Conservation (phyloP, 2,329 filamentous ascomycete genomes). For the Bisporella sp. region DNA sequence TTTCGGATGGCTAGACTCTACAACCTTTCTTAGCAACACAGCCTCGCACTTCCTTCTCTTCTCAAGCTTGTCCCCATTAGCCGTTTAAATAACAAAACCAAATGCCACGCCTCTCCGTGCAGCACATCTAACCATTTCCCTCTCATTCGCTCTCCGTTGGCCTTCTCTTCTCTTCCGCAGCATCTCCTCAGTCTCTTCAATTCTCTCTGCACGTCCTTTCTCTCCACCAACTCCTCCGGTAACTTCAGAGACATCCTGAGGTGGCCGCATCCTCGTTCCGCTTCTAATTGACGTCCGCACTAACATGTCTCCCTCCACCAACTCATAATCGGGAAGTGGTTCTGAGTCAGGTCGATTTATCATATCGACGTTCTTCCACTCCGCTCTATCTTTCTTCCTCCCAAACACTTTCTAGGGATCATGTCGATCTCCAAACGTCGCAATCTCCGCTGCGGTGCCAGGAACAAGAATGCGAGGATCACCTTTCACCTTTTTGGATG, state of each 20-base stretch:
- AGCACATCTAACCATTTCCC: conserved; percentile 12
- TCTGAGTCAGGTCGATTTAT: conserved; percentile 33
- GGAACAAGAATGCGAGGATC: conserved; percentile 42
- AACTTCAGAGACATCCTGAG: conserved; percentile 25
- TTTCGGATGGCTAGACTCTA: not conserved
- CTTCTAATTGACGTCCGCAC: not conserved
- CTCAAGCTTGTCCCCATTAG: not conserved
- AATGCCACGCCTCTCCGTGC: conserved; percentile 15
- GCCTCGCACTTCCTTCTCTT: not conserved
- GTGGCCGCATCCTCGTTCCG: conserved; percentile 5
- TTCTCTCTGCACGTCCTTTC: conserved; percentile 45
- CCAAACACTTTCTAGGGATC: conserved; percentile 40
- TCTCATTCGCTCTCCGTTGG: conserved; percentile 10
- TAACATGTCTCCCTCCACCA: not conserved
- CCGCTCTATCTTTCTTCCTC: conserved; percentile 37
- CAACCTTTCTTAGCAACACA: not conserved
- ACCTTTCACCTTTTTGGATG: conserved; percentile 37
- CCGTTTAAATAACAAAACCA: conserved; percentile 7
- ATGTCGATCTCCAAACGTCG: conserved; percentile 39
- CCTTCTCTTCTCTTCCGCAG: conserved; percentile 34
- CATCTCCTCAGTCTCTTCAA: conserved; percentile 44
- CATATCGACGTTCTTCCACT: conserved; percentile 39
- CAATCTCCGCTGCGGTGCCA: conserved; percentile 41
- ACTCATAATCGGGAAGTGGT: not conserved
- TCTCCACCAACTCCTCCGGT: conserved; percentile 51